phyloP scores from a whole-genome alignment of 306 rosid species.

The Coriaria nepalensis region DNA sequence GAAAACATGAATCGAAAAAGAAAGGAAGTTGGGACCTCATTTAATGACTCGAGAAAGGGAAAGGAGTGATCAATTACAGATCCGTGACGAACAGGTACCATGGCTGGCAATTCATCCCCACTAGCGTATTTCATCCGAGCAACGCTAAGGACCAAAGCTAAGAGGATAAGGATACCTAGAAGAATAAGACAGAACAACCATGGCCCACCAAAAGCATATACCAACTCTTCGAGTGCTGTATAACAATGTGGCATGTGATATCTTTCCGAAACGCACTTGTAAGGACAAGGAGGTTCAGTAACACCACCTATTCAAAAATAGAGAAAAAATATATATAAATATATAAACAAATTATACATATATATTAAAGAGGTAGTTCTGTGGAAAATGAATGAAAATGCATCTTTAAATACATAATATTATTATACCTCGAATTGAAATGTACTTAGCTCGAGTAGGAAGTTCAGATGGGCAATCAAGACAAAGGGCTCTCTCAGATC shows the following conservation, averaged over 20 bases:
- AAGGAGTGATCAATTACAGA: slow-evolving; percentile 73
- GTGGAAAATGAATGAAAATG: too few relatives aligned
- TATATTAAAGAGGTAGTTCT: too few relatives aligned
- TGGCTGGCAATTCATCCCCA: slow-evolving; percentile 56
- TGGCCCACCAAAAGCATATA: slow-evolving; percentile 51
- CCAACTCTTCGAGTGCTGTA: slow-evolving; percentile 44
- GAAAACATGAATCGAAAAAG: slow-evolving; percentile 9
- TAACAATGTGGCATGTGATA: slow-evolving; percentile 50
- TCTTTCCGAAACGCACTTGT: slow-evolving; percentile 37
- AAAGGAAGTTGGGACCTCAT: slow-evolving; percentile 53
- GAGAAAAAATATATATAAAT: neutral
- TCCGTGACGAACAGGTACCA: slow-evolving; percentile 53
- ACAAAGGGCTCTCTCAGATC: slow-evolving; percentile 70
- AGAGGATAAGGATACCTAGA: slow-evolving; percentile 52
- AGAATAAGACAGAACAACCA: slow-evolving; percentile 53
- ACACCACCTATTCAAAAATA: slow-evolving; percentile 27
- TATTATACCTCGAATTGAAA: slow-evolving; percentile 60
- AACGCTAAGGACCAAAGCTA: slow-evolving; percentile 82
- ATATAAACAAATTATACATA: neutral
- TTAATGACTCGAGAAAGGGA: slow-evolving; percentile 88
- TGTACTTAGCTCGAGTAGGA: slow-evolving; percentile 65
- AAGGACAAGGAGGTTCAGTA: slow-evolving; percentile 40
- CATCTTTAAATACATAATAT: slow-evolving; percentile 3
- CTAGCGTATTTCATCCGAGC: slow-evolving; percentile 74
- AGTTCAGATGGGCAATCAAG: slow-evolving; percentile 53